These are phyloP conservation scores for Penicillium desertorum DNA, from an alignment of 495 filamentous ascomycete genomes.

Conservation along the genomic window DNA sequence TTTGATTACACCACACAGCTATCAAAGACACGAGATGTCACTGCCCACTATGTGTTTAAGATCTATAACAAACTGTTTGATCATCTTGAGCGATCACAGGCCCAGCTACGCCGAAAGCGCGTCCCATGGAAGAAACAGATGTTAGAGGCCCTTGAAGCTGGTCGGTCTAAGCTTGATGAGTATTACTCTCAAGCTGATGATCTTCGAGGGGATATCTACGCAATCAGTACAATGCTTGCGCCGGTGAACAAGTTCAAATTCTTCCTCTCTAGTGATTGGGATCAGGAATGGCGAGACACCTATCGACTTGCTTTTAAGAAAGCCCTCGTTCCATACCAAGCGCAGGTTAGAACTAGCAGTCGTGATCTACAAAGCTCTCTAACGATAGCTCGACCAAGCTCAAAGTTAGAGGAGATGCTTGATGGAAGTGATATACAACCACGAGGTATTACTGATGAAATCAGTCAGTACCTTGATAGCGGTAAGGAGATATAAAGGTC, in stretches of 20 bases:
- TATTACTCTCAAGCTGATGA: conserved; percentile 11
- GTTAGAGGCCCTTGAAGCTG: not conserved
- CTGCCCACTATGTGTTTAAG: conserved; percentile 7
- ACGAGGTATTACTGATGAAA: too few relatives aligned
- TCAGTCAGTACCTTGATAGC: too few relatives aligned
- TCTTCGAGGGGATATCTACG: conserved; percentile 8
- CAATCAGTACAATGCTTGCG: conserved; percentile 7
- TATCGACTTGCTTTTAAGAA: too few relatives aligned
- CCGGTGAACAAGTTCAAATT: conserved; percentile 12
- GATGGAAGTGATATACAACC: too few relatives aligned
- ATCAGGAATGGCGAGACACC: too few relatives aligned
- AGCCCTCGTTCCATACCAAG: too few relatives aligned
- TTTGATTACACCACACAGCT: conserved; percentile 18
- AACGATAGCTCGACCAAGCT: too few relatives aligned
- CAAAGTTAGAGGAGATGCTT: too few relatives aligned
- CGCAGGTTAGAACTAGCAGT: too few relatives aligned
- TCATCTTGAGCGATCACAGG: conserved; percentile 5
- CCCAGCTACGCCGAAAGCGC: not conserved
- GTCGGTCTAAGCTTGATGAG: conserved; percentile 7
- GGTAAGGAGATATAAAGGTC: too few relatives aligned
- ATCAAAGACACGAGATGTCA: conserved; percentile 19
- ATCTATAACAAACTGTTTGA: conserved; percentile 23
- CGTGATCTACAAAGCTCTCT: too few relatives aligned
- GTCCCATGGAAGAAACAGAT: conserved; percentile 7
- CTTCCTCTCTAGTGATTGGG: not conserved